Evolutionary conservation across 2,329 filamentous ascomycete genomes (phyloP).

Genomic region (Pochonia chlamydosporia): DNA sequence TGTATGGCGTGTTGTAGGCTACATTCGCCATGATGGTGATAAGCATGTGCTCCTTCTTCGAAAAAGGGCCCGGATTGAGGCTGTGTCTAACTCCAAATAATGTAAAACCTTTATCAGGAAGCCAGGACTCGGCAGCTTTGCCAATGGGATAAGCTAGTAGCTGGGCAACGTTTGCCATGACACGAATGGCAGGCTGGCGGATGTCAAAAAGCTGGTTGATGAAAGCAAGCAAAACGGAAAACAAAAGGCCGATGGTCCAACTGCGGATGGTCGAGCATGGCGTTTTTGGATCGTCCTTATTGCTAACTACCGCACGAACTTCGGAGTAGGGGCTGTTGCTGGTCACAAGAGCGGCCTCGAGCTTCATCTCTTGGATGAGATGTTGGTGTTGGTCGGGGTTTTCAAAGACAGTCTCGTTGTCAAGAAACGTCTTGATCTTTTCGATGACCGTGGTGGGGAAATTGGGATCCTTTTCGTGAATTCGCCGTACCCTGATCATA

Average conservation of each 20-base stretch:
- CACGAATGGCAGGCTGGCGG: conserved; percentile 47
- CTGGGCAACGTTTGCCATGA: conserved; percentile 51
- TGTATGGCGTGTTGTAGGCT: conserved; percentile 46
- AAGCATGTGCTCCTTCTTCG: conserved; percentile 56
- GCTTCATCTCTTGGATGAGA: conserved; percentile 48
- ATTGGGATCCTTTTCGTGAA: conserved; percentile 38
- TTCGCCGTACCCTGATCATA: conserved; percentile 33
- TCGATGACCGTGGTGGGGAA: conserved; percentile 32
- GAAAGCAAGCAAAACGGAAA: conserved; percentile 42
- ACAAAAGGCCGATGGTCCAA: conserved; percentile 47
- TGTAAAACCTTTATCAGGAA: conserved; percentile 46
- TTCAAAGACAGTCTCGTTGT: conserved; percentile 36
- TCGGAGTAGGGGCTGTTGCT: conserved; percentile 53
- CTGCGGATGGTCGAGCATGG: conserved; percentile 50
- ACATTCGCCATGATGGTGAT: conserved; percentile 59
- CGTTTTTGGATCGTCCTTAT: conserved; percentile 44
- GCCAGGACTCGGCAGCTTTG: conserved; percentile 40
- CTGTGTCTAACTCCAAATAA: conserved; percentile 39
- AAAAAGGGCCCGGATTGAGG: conserved; percentile 52
- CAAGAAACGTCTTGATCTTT: conserved; percentile 36
- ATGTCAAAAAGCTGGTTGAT: conserved; percentile 55
- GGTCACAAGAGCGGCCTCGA: conserved; percentile 48
- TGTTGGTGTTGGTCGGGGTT: conserved; percentile 41
- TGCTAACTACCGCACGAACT: conserved; percentile 49
- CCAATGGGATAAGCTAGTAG: conserved; percentile 51